Conservation (phyloP, 257 asterid genomes). For the Ocimum tenuiflorum region DNA sequence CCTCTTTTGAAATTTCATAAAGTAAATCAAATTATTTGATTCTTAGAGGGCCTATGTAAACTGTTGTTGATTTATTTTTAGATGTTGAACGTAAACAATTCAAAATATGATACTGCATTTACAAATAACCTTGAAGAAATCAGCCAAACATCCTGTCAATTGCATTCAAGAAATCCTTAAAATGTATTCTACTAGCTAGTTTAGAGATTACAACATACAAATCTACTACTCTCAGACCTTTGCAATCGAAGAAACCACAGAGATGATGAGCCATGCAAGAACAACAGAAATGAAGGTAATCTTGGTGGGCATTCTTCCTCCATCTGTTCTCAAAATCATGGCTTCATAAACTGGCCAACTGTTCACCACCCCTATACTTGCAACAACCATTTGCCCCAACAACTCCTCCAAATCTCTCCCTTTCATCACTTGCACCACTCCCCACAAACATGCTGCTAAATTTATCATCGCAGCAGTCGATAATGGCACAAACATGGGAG, state of each 20-base stretch:
- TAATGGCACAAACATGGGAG: conserved; percentile 65
- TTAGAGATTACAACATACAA: not conserved
- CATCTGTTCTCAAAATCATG: conserved; percentile 47
- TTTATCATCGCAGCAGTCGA: conserved; percentile 45
- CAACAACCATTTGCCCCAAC: conserved; percentile 32
- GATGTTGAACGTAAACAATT: no score
- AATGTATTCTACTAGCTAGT: no score
- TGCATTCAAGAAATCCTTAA: no score
- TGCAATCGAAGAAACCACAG: not conserved
- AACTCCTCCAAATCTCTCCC: conserved; percentile 22
- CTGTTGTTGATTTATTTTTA: no score
- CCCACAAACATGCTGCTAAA: conserved; percentile 26
- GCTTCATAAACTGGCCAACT: conserved; percentile 65
- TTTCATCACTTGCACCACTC: conserved; percentile 16
- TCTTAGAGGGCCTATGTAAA: no score
- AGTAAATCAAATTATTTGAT: no score
- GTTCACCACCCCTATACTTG: conserved; percentile 50
- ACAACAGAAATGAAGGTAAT: conserved; percentile 32
- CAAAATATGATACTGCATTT: no score
- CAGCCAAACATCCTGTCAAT: no score
- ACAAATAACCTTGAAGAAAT: no score
- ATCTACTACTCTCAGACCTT: conserved; percentile 8
- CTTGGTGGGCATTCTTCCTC: conserved; percentile 54
- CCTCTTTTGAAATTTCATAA: no score
- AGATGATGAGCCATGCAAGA: conserved; percentile 31